Base-by-base conservation (phyloP, 352 stramenopile genomes). In the Phytophthora vignae region DNA sequence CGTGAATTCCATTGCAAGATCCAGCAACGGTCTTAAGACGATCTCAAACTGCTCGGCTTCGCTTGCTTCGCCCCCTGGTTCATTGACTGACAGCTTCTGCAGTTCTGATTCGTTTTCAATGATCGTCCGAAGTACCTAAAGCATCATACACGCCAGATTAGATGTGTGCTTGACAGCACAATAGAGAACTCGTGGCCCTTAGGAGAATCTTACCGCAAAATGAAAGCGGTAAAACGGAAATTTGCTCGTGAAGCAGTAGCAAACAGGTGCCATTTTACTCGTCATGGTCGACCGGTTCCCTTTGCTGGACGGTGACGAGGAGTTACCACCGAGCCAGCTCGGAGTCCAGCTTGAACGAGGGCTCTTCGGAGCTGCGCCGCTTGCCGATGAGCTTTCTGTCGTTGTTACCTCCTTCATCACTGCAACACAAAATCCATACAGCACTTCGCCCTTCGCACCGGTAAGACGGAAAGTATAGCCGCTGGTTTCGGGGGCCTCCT, bases 151-250 rank as follows among this genome's bases (percentile, higher is more conserved):
- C 57, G 40, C 17, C 36, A 42, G 36, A 42, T 42, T 42, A 42
- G 36, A 21, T 49, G 21, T 8, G 14, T 4, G 40, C 14, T 49
- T 17, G 38, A 19, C 40, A 22, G 17, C 15, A 10, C 17, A 44
- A 21, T n/a, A 19, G 36, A 49, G 14, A n/a, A 49, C 15, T 14
- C 29, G 46, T 17, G 46, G 38, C 4, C 3, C 17, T 8, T 2
- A 53, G 5, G n/a, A 5, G 17, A 62, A 44, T 52, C 64, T 52
- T 60, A 96, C 89, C 67, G 82, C 72, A 68, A 94, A 96, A 58
- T 96, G 86, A 14, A 96, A 81, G 12, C 88, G 88, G 67, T 96
- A 96, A 73, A 96, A 94, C 10, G 89, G 89, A 53, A 94, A 96
- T 33, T 96, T 96, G 81, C 87, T 93, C 10, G 88, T 96, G 56